Evolutionary conservation across 139 green algal genomes (phyloP).

Genomic region (Chlorella ohadii): DNA sequence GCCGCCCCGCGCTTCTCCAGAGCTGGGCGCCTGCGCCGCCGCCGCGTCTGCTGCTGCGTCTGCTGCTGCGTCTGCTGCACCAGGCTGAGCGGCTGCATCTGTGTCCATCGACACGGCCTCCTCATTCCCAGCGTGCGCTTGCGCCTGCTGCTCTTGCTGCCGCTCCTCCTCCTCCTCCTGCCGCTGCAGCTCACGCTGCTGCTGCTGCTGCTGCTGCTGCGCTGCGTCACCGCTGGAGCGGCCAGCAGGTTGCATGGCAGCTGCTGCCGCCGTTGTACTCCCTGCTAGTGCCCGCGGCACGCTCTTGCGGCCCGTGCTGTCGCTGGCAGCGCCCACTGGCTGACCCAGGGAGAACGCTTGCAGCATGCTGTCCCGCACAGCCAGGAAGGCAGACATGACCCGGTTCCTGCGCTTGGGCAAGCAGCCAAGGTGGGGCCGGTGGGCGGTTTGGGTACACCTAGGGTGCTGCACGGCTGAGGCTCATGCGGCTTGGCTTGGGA

Average conservation of each 20-base stretch:
- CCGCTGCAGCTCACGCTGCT: background rate
- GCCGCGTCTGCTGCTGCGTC: background rate
- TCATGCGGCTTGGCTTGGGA: too few species aligned
- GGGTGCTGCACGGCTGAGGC: too few species aligned
- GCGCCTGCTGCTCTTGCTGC: background rate
- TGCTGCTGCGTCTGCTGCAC: background rate
- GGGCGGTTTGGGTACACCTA: too few species aligned
- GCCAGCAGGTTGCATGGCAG: too few species aligned
- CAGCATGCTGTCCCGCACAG: conserved; percentile 21
- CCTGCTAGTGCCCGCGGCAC: background rate
- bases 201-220: background rate
- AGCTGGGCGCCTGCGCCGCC: background rate
- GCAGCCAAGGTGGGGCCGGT: too few species aligned
- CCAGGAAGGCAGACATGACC: background rate
- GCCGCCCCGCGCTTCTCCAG: background rate
- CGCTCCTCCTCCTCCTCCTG: background rate
- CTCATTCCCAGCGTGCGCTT: background rate
- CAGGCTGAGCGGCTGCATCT: too few species aligned
- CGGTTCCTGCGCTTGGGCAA: background rate
- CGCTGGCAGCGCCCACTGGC: background rate
- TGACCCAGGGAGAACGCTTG: conserved; percentile 14
- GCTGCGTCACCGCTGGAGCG: background rate
- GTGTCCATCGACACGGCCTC: background rate
- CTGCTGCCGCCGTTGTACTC: too few species aligned
- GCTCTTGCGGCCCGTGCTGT: background rate